Conservation (phyloP, 2,329 filamentous ascomycete species). For the Trichoderma endophyticum region DNA sequence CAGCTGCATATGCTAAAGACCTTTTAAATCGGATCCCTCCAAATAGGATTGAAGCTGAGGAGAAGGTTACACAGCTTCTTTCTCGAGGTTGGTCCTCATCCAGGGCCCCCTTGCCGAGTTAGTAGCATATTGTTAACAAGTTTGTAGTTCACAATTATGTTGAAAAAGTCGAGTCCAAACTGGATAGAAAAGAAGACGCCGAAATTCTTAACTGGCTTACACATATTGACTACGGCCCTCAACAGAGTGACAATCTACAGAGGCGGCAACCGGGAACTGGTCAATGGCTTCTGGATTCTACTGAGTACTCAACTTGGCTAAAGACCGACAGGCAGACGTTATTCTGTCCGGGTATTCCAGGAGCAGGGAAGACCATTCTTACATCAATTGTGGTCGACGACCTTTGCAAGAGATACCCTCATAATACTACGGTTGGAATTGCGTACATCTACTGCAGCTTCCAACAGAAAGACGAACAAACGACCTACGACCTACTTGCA, state of each 20-base stretch:
- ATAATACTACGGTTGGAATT: neutral
- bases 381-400: neutral
- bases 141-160: neutral
- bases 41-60: neutral
- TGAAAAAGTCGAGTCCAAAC: neutral
- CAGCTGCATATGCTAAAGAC: neutral
- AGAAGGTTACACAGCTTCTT: neutral
- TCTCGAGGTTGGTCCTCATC: neutral
- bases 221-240: neutral
- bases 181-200: neutral
- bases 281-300: neutral
- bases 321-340: neutral
- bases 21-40: neutral
- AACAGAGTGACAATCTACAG: neutral
- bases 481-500: neutral
- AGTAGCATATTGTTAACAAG: neutral
- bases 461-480: neutral
- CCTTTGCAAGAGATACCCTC: neutral
- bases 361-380: neutral
- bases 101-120: neutral
- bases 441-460: neutral
- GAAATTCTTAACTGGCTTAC: neutral
- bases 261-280: neutral
- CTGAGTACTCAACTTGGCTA: neutral
- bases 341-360: neutral